A percentile compares a stretch with the other conserved stretches of the same genome.
Evolutionary conservation across 441 rosid species (phyloP).

Genomic region (Viola pubescens): DNA sequence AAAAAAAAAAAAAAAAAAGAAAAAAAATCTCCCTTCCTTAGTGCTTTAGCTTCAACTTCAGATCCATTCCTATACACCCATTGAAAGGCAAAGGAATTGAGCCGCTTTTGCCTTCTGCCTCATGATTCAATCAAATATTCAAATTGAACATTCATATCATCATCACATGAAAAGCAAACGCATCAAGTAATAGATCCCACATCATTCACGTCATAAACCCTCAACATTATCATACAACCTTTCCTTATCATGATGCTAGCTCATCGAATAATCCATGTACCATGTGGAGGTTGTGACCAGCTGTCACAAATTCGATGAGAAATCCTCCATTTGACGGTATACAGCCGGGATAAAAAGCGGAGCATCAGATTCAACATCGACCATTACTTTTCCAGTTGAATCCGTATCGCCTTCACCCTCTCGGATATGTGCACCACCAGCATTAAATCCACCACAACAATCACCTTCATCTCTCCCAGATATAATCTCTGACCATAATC

Average conservation of each 20-base stretch:
- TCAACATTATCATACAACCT: constrained; percentile 40
- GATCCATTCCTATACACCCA: too few species aligned
- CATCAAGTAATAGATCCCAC: constrained; percentile 55
- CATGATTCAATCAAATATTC: too few species aligned
- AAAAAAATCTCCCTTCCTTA: too few species aligned
- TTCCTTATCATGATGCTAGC: constrained; percentile 50
- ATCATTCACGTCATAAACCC: constrained; percentile 24
- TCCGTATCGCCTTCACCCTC: too few species aligned
- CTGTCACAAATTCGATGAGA: constrained; percentile 92
- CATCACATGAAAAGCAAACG: constrained; percentile 54
- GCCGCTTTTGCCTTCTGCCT: too few species aligned
- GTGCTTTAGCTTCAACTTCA: too few species aligned
- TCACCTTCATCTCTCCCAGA: too few species aligned
- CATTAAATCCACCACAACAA: too few species aligned
- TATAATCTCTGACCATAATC: too few species aligned
- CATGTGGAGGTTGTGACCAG: constrained; percentile 65
- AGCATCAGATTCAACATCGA: constrained; percentile 80
- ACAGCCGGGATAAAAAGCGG: constrained; percentile 81
- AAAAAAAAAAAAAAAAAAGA: not conserved
- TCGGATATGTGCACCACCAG: too few species aligned
- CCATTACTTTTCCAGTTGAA: constrained; percentile 25
- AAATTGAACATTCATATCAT: too few species aligned
- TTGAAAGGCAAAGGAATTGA: too few species aligned
- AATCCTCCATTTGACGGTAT: constrained; percentile 69
- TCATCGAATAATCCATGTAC: constrained; percentile 77